phyloP scores from a whole-genome alignment of 371 early-diverging fungal species.

The Mortierella sp. region DNA sequence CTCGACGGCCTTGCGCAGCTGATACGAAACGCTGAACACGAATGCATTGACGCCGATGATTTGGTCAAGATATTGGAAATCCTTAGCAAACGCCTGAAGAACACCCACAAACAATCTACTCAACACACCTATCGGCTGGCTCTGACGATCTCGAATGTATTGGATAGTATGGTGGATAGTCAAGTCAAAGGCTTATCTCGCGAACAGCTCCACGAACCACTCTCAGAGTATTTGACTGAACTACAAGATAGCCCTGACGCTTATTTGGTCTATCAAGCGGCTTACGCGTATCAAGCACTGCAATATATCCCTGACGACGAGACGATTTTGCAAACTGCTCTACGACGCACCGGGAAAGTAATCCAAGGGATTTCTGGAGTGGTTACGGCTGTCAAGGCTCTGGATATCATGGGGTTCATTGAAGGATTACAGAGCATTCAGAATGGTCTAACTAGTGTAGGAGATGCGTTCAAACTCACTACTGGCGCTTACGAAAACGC shows the following conservation, averaged over 20 bases:
- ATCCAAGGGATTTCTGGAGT: background rate
- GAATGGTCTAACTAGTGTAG: background rate
- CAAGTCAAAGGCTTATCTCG: slow-evolving; percentile 9
- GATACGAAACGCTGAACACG: background rate
- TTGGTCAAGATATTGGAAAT: slow-evolving; percentile 12
- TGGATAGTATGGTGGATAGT: too few species aligned
- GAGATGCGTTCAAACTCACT: slow-evolving; percentile 2
- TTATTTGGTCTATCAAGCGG: slow-evolving; percentile 8
- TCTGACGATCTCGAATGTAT: background rate
- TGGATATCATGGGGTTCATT: slow-evolving; percentile 4
- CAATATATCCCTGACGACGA: too few species aligned
- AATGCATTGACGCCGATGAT: slow-evolving; percentile 10
- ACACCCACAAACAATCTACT: slow-evolving; percentile 14
- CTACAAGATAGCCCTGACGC: slow-evolving; percentile 15
- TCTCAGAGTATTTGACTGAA: background rate
- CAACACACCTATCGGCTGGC: slow-evolving; percentile 4
- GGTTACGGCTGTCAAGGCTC: background rate
- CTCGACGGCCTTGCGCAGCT: slow-evolving; percentile 15
- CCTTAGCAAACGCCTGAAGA: slow-evolving; percentile 4
- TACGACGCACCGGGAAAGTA: too few species aligned
- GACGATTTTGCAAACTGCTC: too few species aligned
- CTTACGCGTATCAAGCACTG: background rate
- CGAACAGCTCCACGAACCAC: slow-evolving; percentile 3
- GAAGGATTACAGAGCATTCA: slow-evolving; percentile 6
- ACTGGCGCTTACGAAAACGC: background rate